A percentile compares a stretch with the other conserved stretches of the same genome.
Conservation (phyloP, 2,329 filamentous ascomycete species). For the Cercospora zeina region DNA sequence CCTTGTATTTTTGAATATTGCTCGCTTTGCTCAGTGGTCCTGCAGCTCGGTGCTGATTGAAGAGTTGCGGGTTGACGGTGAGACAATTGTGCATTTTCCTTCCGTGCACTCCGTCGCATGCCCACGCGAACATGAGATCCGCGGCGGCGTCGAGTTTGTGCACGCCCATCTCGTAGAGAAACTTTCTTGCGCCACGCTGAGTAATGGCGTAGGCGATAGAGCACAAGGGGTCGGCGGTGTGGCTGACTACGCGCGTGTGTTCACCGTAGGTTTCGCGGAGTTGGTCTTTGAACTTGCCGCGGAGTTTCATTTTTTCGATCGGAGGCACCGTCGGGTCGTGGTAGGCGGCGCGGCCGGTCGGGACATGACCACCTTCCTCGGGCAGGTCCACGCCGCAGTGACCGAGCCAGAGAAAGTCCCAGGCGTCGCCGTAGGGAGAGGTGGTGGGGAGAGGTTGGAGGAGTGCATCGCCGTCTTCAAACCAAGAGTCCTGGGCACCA, state of each 20-base stretch:
- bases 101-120: constrained; percentile 34
- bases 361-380: constrained; percentile 18
- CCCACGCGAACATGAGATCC: constrained; percentile 35
- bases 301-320: constrained; percentile 25
- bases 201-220: constrained; percentile 50
- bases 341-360: constrained; percentile 30
- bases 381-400: constrained; percentile 45
- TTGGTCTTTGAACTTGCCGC: constrained; percentile 26
- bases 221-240: constrained; percentile 44
- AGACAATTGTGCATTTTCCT: constrained; percentile 43
- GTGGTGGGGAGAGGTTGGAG: constrained; percentile 22
- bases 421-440: constrained; percentile 35
- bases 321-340: constrained; percentile 33
- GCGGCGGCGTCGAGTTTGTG: constrained; percentile 44
- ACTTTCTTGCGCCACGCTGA: constrained; percentile 45
- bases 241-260: constrained; percentile 49
- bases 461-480: constrained; percentile 14
- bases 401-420: constrained; percentile 46
- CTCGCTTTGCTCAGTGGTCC: constrained; percentile 42
- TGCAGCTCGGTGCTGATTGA: constrained; percentile 48
- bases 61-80: constrained; percentile 46
- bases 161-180: constrained; percentile 49
- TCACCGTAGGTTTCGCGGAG: constrained; percentile 20
- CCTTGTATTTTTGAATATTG: constrained; percentile 44
- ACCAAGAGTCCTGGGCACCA: constrained; percentile 6